phyloP scores from a whole-genome alignment of 352 stramenopile species.

The Phytophthora boehmeriae region DNA sequence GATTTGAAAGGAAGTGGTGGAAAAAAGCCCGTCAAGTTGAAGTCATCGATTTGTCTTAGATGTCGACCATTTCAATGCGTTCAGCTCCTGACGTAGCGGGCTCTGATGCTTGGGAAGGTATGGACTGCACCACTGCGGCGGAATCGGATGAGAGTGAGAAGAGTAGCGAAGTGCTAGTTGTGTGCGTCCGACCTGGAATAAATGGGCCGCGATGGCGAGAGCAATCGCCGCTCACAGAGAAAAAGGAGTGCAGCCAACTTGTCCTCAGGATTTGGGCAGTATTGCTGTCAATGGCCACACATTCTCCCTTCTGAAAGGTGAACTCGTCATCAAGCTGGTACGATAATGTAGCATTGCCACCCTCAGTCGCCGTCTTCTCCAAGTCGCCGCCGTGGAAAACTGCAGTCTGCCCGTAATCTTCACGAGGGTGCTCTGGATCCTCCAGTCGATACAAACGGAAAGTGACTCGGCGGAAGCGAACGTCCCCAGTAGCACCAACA shows the following conservation, averaged over 20 bases:
- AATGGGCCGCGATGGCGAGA: constrained; percentile 48
- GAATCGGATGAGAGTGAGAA: background rate
- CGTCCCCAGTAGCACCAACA: constrained; percentile 1
- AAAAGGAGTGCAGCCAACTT: constrained; percentile 51
- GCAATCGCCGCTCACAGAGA: constrained; percentile 48
- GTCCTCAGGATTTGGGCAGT: constrained; percentile 56
- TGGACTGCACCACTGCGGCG: too few species aligned
- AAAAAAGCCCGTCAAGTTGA: constrained; percentile 15
- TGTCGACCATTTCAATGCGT: constrained; percentile 25
- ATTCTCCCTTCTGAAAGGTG: constrained; percentile 39
- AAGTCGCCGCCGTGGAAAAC: constrained; percentile 35
- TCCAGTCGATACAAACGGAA: constrained; percentile 52
- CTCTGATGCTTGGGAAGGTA: background rate
- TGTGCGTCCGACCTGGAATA: background rate
- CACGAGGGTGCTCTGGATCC: constrained; percentile 40
- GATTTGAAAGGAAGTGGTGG: too few species aligned
- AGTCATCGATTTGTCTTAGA: constrained; percentile 11
- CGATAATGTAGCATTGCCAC: background rate
- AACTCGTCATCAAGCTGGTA: constrained; percentile 50
- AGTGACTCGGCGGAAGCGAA: constrained; percentile 30
- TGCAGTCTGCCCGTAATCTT: constrained; percentile 66
- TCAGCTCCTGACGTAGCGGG: constrained; percentile 4
- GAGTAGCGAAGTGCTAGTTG: background rate
- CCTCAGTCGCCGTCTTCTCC: background rate
- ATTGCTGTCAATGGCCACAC: constrained; percentile 48